A percentile compares a stretch with the other conserved stretches of the same genome.
Conservation (phyloP, 2,329 filamentous ascomycete genomes). For the Pestalotiopsis sp. region DNA sequence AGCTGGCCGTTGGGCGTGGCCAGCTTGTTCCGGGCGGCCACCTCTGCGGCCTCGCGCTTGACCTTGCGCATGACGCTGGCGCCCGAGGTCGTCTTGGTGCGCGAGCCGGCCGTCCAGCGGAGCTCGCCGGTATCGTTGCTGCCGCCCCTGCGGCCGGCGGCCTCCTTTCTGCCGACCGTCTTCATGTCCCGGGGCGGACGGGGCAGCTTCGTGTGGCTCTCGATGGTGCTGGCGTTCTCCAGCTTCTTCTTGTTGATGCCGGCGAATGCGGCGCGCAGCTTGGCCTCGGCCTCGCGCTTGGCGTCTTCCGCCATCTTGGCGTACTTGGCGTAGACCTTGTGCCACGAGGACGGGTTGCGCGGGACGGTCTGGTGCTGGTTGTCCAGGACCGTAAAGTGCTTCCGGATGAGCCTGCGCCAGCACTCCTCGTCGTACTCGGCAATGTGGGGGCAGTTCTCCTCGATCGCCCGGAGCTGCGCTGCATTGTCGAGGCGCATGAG, state of each 20-base stretch:
- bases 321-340: conserved; percentile 75
- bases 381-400: conserved; percentile 70
- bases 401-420: conserved; percentile 79
- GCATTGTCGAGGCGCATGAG: conserved; percentile 74
- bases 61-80: conserved; percentile 59
- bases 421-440: conserved; percentile 69
- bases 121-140: conserved; percentile 36
- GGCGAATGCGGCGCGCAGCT: conserved; percentile 58
- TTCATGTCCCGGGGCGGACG: conserved; percentile 37
- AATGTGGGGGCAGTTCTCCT: conserved; percentile 77
- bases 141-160: conserved; percentile 13
- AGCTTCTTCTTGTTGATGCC: conserved; percentile 61
- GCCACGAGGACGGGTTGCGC: conserved; percentile 71
- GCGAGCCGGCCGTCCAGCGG: conserved; percentile 49
- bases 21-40: conserved; percentile 50
- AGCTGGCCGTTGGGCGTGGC: conserved; percentile 40
- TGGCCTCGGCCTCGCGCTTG: conserved; percentile 59
- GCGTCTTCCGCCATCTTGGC: conserved; percentile 59
- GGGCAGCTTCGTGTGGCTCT: conserved; percentile 52
- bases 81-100: conserved; percentile 54
- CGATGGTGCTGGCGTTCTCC: conserved; percentile 58
- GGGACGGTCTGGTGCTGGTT: conserved; percentile 66
- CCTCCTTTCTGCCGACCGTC: conserved; percentile 19
- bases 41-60: conserved; percentile 57
- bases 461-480: conserved; percentile 73